Base-by-base conservation (phyloP, 352 stramenopile species). In the Phytophthora pluvialis region DNA sequence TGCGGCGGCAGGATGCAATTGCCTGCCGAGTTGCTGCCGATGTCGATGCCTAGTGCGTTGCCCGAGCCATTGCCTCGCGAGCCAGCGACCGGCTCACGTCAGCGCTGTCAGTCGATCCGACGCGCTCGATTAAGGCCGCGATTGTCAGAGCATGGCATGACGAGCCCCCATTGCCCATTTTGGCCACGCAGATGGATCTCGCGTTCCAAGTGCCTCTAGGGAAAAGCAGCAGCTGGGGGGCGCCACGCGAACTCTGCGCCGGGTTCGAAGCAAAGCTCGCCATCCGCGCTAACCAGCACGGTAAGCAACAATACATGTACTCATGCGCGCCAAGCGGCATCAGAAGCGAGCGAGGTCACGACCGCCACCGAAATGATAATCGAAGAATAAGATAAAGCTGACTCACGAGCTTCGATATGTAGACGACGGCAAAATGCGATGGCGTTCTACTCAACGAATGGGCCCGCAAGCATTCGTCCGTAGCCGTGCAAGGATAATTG, bases 281-380 rank as follows among this genome's bases (percentile, higher is more conserved):
- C n/a, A n/a, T n/a, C n/a, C n/a, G n/a, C n/a, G 9, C 25, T 6
- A 32, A 4, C 43, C 28, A 42, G 38, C 21, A 57, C 29, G 35
- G 3, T 18, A 35, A 57, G 25, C 29, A 32, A n/a, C n/a, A n/a
- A n/a, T n/a, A n/a, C n/a, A n/a, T n/a, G n/a, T n/a, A n/a, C n/a
- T n/a, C n/a, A n/a, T n/a, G 36, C 18, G 53, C 39, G 31, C 18
- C 31, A 60, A 52, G 16, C 43, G 26, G 11, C 54, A 57, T 33
- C 47, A 60, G 42, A 54, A n/a, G n/a, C 49, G 4, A 43, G 31
- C 46, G 29, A 52, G 13, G 13, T 65, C 38, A 58, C 38, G 28
- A 64, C 38, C 47, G 42, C 13, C 59, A 67, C 59, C 59, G 59
- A 60, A 67, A 67, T 60, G 59, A 67, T 67, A 60, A 67, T 67